phyloP scores from a whole-genome alignment of 176 grass and related monocot species.

The Aegilops bicornis region DNA sequence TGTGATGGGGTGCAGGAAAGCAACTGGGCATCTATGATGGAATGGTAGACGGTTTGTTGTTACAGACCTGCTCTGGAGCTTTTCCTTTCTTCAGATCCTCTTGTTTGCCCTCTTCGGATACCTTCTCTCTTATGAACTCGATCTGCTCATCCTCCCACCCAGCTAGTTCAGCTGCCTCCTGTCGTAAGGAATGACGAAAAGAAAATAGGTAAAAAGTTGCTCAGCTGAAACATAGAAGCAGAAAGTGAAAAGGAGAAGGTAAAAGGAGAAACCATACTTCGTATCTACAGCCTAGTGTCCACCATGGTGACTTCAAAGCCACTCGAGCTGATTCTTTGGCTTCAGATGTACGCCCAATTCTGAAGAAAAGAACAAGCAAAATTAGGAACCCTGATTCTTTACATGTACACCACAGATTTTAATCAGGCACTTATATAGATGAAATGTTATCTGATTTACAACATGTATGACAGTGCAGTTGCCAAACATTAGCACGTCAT shows the following conservation, averaged over 20 bases:
- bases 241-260: background rate
- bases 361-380: conserved; percentile 9
- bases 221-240: background rate
- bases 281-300: conserved; percentile 88
- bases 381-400: background rate
- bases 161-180: conserved; percentile 94
- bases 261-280: conserved; percentile 50
- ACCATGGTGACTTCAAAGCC: conserved; percentile 95
- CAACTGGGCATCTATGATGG: background rate
- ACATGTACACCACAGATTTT: background rate
- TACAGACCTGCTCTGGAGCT: conserved; percentile 73
- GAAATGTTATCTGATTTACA: background rate
- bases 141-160: conserved; percentile 98
- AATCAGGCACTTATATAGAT: background rate
- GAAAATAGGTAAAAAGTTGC: background rate
- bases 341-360: conserved; percentile 80
- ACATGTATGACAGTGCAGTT: background rate
- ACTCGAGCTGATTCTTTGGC: conserved; percentile 89
- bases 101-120: conserved; percentile 70
- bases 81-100: conserved; percentile 97
- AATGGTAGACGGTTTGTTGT: background rate
- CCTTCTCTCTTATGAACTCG: conserved; percentile 89
- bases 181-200: background rate
- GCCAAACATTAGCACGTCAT: background rate
- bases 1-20: background rate